A percentile compares a stretch with the other conserved stretches of the same genome.
These are phyloP conservation scores for Xylaria venustula DNA, from an alignment of 495 filamentous ascomycete genomes.

Conservation along the genomic window DNA sequence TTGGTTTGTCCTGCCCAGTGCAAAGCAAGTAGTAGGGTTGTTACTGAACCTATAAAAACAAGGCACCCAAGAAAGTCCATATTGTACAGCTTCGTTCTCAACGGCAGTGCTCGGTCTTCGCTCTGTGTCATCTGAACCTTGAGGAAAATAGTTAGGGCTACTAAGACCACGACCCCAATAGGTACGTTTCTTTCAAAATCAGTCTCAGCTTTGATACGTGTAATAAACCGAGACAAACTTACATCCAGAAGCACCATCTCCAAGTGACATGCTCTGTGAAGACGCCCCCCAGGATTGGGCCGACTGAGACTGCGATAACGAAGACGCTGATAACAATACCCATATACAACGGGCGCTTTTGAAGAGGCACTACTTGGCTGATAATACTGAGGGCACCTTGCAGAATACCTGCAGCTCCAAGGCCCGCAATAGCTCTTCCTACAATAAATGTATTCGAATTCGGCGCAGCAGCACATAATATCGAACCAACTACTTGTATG, in stretches of 20 bases:
- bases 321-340: conserved; percentile 36
- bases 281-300: conserved; percentile 55
- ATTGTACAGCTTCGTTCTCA: background rate
- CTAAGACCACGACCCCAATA: background rate
- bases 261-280: conserved; percentile 49
- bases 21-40: background rate
- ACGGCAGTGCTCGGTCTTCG: background rate
- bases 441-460: conserved; percentile 39
- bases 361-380: conserved; percentile 5
- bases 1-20: background rate
- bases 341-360: conserved; percentile 21
- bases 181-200: background rate
- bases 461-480: conserved; percentile 42
- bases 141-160: background rate
- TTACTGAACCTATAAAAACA: background rate
- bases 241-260: conserved; percentile 21
- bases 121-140: background rate
- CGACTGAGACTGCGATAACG: conserved; percentile 64
- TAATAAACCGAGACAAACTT: background rate
- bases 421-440: conserved; percentile 45
- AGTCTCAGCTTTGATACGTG: too few relatives aligned
- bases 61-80: background rate
- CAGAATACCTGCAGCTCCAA: conserved; percentile 36
- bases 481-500: conserved; percentile 27
- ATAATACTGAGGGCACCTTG: conserved; percentile 29